Evolutionary conservation across 164 flowering plant species (phyloP).

Genomic region (Stephania yunnanensis): DNA sequence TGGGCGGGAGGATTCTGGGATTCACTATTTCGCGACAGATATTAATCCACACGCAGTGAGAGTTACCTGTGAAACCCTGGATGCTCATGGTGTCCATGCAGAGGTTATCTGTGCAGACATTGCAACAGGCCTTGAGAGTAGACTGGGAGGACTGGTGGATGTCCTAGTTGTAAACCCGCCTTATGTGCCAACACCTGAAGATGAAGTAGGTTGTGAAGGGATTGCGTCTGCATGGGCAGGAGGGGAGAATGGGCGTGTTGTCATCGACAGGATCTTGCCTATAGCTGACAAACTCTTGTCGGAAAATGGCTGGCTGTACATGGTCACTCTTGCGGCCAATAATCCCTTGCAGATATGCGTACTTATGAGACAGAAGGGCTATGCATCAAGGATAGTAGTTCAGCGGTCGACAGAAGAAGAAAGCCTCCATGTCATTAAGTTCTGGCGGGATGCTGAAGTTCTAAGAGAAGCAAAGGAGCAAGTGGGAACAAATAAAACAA

Average conservation of each 20-base stretch:
- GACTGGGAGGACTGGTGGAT: conserved; percentile 60
- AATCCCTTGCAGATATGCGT: conserved; percentile 68
- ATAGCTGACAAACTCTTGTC: conserved; percentile 67
- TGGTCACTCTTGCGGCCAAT: conserved; percentile 69
- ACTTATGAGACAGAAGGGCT: conserved; percentile 72
- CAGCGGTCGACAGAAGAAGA: conserved; percentile 94
- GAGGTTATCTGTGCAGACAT: conserved; percentile 61
- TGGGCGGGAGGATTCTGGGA: conserved; percentile 31
- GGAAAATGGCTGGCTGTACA: conserved; percentile 73
- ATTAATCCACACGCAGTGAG: conserved; percentile 61
- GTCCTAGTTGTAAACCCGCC: conserved; percentile 93
- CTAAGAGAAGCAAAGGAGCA: conserved; percentile 27
- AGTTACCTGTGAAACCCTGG: conserved; percentile 58
- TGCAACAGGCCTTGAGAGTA: conserved; percentile 55
- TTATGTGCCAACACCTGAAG: conserved; percentile 93
- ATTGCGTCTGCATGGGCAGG: conserved; percentile 94
- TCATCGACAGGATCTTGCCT: conserved; percentile 74
- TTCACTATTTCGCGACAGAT: conserved; percentile 75
- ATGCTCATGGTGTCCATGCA: conserved; percentile 76
- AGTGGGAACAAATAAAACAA: conserved; percentile 14
- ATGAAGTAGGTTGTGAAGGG: conserved; percentile 75
- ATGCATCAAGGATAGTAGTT: conserved; percentile 53
- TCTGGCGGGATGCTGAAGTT: conserved; percentile 60
- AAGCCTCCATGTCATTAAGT: conserved; percentile 69
- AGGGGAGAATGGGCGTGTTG: conserved; percentile 82